phyloP scores from a whole-genome alignment of 116 monocot species.

The Iris pallida region DNA sequence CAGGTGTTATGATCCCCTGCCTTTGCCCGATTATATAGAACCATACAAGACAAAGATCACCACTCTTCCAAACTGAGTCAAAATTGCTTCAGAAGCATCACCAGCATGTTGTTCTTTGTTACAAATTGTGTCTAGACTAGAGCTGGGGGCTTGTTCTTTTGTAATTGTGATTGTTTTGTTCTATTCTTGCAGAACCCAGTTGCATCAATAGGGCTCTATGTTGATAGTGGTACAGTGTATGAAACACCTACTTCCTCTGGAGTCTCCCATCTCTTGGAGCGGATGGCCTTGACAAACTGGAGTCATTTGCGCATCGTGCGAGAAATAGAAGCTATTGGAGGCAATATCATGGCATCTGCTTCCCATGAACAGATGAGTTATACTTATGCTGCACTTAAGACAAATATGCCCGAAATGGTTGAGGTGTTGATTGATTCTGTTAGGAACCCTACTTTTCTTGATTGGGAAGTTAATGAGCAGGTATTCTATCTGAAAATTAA shows the following conservation, averaged over 20 bases:
- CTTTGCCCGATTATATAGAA: slow-evolving; percentile 76
- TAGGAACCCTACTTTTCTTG: slow-evolving; percentile 70
- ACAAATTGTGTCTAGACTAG: neutral
- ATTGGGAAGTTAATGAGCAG: slow-evolving; percentile 93
- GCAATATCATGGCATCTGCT: slow-evolving; percentile 74
- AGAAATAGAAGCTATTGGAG: slow-evolving; percentile 87
- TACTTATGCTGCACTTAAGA: slow-evolving; percentile 74
- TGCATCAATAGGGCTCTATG: slow-evolving; percentile 84
- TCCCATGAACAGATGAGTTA: slow-evolving; percentile 88
- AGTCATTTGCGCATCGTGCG: slow-evolving; percentile 76
- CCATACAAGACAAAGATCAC: slow-evolving; percentile 81
- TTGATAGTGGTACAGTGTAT: slow-evolving; percentile 85
- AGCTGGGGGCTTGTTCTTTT: neutral
- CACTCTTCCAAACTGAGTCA: slow-evolving; percentile 83
- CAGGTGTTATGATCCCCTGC: slow-evolving; percentile 64
- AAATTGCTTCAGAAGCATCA: slow-evolving; percentile 90
- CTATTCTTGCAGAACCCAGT: slow-evolving; percentile 58
- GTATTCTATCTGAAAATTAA: slow-evolving; percentile 21
- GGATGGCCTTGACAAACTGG: slow-evolving; percentile 87
- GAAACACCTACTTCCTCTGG: slow-evolving; percentile 71
- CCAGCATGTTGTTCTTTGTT: slow-evolving; percentile 36
- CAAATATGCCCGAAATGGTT: slow-evolving; percentile 78
- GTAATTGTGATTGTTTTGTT: neutral
- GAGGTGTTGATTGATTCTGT: slow-evolving; percentile 80
- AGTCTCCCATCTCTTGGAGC: slow-evolving; percentile 72